These are phyloP conservation scores for Groenewaldozyma auringiensis DNA, from an alignment of 1,139 yeast species.

Conservation along the genomic window DNA sequence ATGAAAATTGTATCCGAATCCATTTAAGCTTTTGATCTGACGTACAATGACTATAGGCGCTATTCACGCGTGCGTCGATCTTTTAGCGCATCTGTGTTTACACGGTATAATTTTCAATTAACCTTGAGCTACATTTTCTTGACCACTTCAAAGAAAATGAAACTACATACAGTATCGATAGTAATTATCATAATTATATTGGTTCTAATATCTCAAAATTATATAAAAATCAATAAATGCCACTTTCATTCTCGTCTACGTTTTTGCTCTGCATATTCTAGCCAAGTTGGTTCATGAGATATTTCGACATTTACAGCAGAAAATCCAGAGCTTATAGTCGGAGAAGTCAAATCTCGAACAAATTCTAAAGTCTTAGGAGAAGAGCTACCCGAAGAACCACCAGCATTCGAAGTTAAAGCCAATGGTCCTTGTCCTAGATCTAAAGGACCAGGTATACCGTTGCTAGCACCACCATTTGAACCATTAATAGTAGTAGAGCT, in stretches of 20 bases:
- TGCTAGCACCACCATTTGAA: neutral
- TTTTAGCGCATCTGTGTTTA: no score
- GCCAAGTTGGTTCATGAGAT: constrained; percentile 26
- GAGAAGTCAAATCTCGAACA: neutral
- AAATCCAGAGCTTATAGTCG: neutral
- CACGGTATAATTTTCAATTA: no score
- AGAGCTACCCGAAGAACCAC: neutral
- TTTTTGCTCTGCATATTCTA: constrained; percentile 19
- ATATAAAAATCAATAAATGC: constrained; percentile 4
- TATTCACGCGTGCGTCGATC: no score
- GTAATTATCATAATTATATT: no score
- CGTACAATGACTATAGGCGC: no score
- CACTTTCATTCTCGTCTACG: neutral
- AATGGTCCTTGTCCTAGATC: neutral
- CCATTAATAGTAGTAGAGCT: neutral
- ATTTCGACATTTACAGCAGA: constrained; percentile 21
- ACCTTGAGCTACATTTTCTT: no score
- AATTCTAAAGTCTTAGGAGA: neutral
- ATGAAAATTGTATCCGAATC: no score
- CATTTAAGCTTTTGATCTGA: no score
- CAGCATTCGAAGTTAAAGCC: neutral
- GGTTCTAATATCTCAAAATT: no score
- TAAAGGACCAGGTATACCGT: neutral
- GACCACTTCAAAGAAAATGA: no score
- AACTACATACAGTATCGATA: no score